These are phyloP conservation scores for Tylopilus sp. DNA, from an alignment of 768 basidiomycete genomes.

Conservation along the genomic window DNA sequence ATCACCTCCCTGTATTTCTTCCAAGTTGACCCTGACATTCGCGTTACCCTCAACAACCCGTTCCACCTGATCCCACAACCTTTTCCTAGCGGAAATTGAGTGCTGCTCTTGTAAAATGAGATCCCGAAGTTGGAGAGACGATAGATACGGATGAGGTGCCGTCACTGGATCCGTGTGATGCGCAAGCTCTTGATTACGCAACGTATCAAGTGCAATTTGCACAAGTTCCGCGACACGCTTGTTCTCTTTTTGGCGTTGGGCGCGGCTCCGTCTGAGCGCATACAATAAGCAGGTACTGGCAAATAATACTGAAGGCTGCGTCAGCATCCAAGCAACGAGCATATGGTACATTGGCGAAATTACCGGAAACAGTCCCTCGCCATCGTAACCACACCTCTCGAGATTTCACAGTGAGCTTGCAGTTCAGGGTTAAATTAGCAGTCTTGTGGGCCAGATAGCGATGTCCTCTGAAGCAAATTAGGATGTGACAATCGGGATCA, in stretches of 20 bases:
- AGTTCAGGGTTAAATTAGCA: slow-evolving; percentile 63
- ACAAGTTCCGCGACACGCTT: slow-evolving; percentile 71
- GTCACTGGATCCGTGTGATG: slow-evolving; percentile 81
- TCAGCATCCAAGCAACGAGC: slow-evolving; percentile 14
- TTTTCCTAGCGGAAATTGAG: slow-evolving; percentile 58
- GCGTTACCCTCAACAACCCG: slow-evolving; percentile 85
- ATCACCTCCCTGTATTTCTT: slow-evolving; percentile 82
- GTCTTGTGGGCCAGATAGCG: slow-evolving; percentile 76
- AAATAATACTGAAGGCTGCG: slow-evolving; percentile 28
- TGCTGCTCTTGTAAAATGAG: slow-evolving; percentile 79
- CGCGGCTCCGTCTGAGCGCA: slow-evolving; percentile 33
- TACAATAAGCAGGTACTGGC: slow-evolving; percentile 13
- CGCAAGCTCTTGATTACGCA: slow-evolving; percentile 79
- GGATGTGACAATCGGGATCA: slow-evolving; percentile 22
- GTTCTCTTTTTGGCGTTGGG: slow-evolving; percentile 53
- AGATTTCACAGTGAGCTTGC: slow-evolving; percentile 60
- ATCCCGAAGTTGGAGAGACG: slow-evolving; percentile 86
- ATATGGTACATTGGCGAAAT: slow-evolving; percentile 11
- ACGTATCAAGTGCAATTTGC: slow-evolving; percentile 71
- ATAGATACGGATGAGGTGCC: slow-evolving; percentile 71
- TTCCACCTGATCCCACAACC: slow-evolving; percentile 82
- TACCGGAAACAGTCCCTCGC: slow-evolving; percentile 63
- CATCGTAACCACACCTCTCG: slow-evolving; percentile 68
- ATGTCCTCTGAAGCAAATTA: slow-evolving; percentile 48
- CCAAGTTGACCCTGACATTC: slow-evolving; percentile 81